These are phyloP conservation scores for Serpula lacrymans DNA, from an alignment of 768 basidiomycete genomes.

Conservation along the genomic window DNA sequence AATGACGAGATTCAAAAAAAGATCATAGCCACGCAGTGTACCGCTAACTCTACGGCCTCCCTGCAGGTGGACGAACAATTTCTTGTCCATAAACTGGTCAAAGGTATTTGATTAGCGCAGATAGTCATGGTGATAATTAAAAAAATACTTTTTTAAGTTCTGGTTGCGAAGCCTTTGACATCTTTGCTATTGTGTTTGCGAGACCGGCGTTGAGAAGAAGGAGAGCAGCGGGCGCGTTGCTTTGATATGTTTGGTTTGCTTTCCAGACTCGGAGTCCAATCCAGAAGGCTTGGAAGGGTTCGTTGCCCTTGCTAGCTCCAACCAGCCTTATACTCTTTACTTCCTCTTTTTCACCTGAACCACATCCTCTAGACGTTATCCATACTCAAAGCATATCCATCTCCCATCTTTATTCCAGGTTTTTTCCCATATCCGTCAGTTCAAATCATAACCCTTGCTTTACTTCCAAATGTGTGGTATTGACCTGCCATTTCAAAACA, in stretches of 20 bases:
- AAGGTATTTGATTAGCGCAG: slow-evolving; percentile 1
- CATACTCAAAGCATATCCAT: background rate
- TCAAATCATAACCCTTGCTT: background rate
- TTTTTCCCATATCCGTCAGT: slow-evolving; percentile 12
- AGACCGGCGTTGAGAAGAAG: slow-evolving; percentile 1
- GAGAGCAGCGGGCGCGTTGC: slow-evolving; percentile 14
- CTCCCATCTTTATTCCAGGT: background rate
- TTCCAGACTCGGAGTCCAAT: slow-evolving; percentile 6
- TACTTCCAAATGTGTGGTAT: too few species aligned
- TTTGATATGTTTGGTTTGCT: slow-evolving; percentile 30
- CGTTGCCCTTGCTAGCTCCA: background rate
- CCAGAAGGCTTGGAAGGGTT: too few species aligned
- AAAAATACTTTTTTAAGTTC: slow-evolving; percentile 93
- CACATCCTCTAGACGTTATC: background rate
- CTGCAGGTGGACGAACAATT: slow-evolving; percentile 89
- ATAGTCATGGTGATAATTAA: slow-evolving; percentile 3
- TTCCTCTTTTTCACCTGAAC: background rate
- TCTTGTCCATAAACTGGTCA: slow-evolving; percentile 96
- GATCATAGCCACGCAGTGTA: slow-evolving; percentile 92
- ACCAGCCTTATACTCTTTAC: background rate
- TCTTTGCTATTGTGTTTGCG: slow-evolving; percentile 29
- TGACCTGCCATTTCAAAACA: too few species aligned
- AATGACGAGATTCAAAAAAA: slow-evolving; percentile 97
- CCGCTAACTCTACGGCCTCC: slow-evolving; percentile 96
- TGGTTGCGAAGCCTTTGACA: slow-evolving; percentile 95